A percentile compares a stretch with the other conserved stretches of the same genome.
phyloP scores from a whole-genome alignment of 768 basidiomycete genomes.

The Gloeopeniophorella convolvens region DNA sequence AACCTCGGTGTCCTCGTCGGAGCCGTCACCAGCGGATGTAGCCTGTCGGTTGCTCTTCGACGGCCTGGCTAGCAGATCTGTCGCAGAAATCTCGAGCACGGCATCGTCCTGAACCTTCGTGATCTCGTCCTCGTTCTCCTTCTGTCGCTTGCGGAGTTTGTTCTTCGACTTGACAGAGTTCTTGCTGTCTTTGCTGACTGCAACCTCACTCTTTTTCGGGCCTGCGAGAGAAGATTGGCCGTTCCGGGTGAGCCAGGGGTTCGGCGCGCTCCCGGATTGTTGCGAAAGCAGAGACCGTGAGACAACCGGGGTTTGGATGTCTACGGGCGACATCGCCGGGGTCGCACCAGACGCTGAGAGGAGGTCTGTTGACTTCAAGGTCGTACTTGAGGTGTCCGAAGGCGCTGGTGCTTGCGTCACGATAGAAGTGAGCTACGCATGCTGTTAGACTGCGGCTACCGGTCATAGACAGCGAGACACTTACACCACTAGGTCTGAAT shows the following conservation, averaged over 20 bases:
- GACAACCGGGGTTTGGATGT: constrained; percentile 18
- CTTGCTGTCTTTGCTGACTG: constrained; percentile 62
- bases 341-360: constrained; percentile 32
- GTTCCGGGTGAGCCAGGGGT: constrained; percentile 73
- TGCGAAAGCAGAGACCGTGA: constrained; percentile 20
- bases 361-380: constrained; percentile 53
- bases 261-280: constrained; percentile 30
- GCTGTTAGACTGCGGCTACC: neutral
- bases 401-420: constrained; percentile 5
- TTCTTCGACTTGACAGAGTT: constrained; percentile 60
- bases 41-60: constrained; percentile 9
- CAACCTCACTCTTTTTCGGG: constrained; percentile 68
- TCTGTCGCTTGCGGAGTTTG: constrained; percentile 60
- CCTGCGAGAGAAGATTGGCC: constrained; percentile 30
- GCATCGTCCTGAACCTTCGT: constrained; percentile 68
- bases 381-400: constrained; percentile 63
- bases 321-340: constrained; percentile 12
- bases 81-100: constrained; percentile 65
- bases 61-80: constrained; percentile 37
- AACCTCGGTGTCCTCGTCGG: constrained; percentile 57
- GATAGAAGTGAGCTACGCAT: constrained; percentile 10
- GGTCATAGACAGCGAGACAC: neutral
- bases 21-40: constrained; percentile 30
- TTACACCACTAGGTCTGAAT: constrained; percentile 44
- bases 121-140: constrained; percentile 50